Evolutionary conservation across 2,329 filamentous ascomycete genomes (phyloP), one percentile per base, ranked within the genome.

Genomic region (Aspergillus brunneoviolaceus): DNA sequence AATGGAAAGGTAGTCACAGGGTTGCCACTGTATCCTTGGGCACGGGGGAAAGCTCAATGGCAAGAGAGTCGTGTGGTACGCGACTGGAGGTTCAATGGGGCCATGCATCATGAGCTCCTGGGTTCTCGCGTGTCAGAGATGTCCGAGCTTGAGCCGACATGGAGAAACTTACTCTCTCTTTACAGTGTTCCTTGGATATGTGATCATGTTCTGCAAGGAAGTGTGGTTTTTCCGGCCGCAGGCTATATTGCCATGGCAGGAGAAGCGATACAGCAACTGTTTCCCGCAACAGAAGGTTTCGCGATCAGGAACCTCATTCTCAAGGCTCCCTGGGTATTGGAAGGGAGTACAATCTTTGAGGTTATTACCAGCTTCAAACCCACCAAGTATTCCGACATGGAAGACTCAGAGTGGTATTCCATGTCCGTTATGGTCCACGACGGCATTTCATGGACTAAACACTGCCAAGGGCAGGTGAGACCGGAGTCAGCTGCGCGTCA

Each of bases 141-240:
- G 12, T 67, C 66, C 7, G 53, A 61, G 0, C 35, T 67, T 11
- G 65, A 67, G 12, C 69, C 70, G 1, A 60, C 62, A 7, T 74
- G 72, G 72, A 58, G 72, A 3, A 71, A 74, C 35, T 25, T 67
- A 7, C 53, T 76, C 1, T 60, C 65, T 0, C 45, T 71, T 0
- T 57, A 62, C 1, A 64, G 73, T 42, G 62, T 69, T 0, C 63
- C 71, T 0, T 76, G 74, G 74, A 56, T 76, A 10, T 47, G 50
- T 1, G 71, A 75, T 25, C 74, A 76, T 59, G 52, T 64, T 2
- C 58, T 74, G 11, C 55, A 63, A 23, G 61, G 49, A 0, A 55
- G 67, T 2, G 57, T 68, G 12, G 58, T 70, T 5, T 72, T 71
- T 39, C 70, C 70, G 1, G 63, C 60, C 6, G 69, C 69, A 0